A percentile compares a stretch with the other conserved stretches of the same genome.
phyloP scores from a whole-genome alignment of 139 green algal genomes.

The Volvox reticuliferus region DNA sequence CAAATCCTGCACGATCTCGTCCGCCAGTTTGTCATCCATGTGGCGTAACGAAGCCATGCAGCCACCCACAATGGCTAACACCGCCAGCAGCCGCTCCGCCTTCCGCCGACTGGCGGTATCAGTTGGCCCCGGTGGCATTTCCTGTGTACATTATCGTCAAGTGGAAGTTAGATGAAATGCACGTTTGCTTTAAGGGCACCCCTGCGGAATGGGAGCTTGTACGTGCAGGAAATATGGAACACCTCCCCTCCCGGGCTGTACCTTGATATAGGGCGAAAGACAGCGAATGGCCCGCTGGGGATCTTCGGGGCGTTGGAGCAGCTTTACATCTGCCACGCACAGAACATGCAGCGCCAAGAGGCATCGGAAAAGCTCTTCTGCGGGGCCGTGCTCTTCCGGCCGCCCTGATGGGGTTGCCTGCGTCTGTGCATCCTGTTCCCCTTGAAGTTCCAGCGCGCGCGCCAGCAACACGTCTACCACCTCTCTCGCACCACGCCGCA shows the following conservation, averaged over 20 bases:
- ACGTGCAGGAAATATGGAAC: too few species aligned
- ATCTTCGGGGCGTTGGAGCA: constrained; percentile 69
- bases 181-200: too few species aligned
- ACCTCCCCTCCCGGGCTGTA: neutral
- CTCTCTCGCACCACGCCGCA: constrained; percentile 44
- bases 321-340: constrained; percentile 61
- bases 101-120: neutral
- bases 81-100: constrained; percentile 69
- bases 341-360: constrained; percentile 89
- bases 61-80: constrained; percentile 65
- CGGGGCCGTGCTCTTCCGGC: neutral
- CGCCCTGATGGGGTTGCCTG: neutral
- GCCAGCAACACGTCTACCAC: constrained; percentile 74
- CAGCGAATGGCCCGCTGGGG: constrained; percentile 66
- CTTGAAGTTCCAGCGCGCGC: constrained; percentile 65
- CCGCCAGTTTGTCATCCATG: constrained; percentile 50
- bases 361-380: constrained; percentile 34
- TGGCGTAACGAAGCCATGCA: constrained; percentile 39
- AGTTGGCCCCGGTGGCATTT: neutral
- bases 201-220: too few species aligned
- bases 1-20: constrained; percentile 72
- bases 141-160: neutral
- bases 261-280: constrained; percentile 84
- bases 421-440: neutral
- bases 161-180: too few species aligned